phyloP scores from a whole-genome alignment of 257 asterid species.

The Solanum phureja region DNA sequence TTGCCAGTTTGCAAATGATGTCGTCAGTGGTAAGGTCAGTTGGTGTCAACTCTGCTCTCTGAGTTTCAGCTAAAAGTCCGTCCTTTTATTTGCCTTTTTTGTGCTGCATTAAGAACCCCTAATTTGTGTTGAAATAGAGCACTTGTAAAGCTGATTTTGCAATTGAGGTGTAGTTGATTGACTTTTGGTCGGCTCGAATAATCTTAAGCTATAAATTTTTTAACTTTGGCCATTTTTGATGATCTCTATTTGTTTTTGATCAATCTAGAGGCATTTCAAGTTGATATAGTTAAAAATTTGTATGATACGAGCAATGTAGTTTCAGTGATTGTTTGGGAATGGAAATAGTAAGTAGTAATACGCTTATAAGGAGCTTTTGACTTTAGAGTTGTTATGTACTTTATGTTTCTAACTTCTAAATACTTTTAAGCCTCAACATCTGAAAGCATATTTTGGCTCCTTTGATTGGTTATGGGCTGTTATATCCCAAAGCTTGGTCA shows the following conservation, averaged over 20 bases:
- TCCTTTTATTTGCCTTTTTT: not conserved
- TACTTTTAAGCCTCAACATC: not conserved
- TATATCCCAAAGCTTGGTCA: not conserved
- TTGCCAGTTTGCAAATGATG: slow-evolving; percentile 57
- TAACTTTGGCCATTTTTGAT: not conserved
- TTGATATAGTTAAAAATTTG: not conserved
- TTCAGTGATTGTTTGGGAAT: not conserved
- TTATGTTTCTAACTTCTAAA: not conserved
- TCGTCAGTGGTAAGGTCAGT: slow-evolving; percentile 98
- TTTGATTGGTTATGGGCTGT: not conserved
- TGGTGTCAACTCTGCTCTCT: not conserved
- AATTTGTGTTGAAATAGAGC: not conserved
- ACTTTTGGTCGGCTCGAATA: not conserved
- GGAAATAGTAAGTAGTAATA: not conserved
- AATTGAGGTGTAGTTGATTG: not conserved
- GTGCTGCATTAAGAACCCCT: not conserved
- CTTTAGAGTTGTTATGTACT: not conserved
- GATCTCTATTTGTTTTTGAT: not conserved
- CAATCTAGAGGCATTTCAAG: not conserved
- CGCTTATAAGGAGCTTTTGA: not conserved
- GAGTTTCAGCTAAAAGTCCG: not conserved
- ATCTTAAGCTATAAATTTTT: not conserved
- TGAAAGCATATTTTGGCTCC: not conserved
- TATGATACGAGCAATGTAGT: not conserved
- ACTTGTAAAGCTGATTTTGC: not conserved